These are phyloP conservation scores for Chenopodium suecicum DNA, from an alignment of 148 eudicot genomes.

Conservation along the genomic window DNA sequence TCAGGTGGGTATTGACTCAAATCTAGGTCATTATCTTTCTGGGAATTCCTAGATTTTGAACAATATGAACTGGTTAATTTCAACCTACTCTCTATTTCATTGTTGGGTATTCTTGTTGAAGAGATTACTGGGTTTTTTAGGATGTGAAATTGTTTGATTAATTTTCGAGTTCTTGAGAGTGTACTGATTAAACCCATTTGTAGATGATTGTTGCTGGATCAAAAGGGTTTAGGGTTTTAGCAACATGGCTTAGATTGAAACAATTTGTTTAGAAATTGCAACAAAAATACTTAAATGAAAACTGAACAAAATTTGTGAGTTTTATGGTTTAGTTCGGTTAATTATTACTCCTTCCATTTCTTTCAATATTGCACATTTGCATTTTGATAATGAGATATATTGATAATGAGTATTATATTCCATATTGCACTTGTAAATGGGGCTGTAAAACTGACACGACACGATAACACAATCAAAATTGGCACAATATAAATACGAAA, in stretches of 20 bases:
- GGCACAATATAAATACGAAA: too few relatives aligned
- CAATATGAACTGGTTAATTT: constrained; percentile 37
- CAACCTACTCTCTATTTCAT: constrained; percentile 17
- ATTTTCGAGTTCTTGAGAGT: constrained; percentile 41
- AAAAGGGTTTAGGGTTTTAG: constrained; percentile 38
- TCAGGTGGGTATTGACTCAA: constrained; percentile 70
- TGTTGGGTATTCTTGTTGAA: constrained; percentile 7
- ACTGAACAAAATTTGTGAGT: too few relatives aligned
- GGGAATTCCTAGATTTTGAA: constrained; percentile 44
- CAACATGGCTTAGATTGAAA: background rate
- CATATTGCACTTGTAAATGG: too few relatives aligned
- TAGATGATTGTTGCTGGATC: background rate
- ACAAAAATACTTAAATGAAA: too few relatives aligned
- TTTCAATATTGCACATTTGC: too few relatives aligned
- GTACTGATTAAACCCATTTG: constrained; percentile 40
- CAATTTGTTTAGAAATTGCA: too few relatives aligned
- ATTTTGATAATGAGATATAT: too few relatives aligned
- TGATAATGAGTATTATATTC: too few relatives aligned
- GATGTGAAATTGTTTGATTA: constrained; percentile 17
- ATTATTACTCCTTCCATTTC: too few relatives aligned
- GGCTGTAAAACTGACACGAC: too few relatives aligned
- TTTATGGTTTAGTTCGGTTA: too few relatives aligned
- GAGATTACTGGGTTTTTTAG: constrained; percentile 11
- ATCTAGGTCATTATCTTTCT: constrained; percentile 49
- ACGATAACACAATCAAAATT: too few relatives aligned